Percentiles rank a stretch among this genome's conserved stretches.
phyloP scores from a whole-genome alignment of 495 filamentous ascomycete genomes.

The Hyaloscypha bicolor region DNA sequence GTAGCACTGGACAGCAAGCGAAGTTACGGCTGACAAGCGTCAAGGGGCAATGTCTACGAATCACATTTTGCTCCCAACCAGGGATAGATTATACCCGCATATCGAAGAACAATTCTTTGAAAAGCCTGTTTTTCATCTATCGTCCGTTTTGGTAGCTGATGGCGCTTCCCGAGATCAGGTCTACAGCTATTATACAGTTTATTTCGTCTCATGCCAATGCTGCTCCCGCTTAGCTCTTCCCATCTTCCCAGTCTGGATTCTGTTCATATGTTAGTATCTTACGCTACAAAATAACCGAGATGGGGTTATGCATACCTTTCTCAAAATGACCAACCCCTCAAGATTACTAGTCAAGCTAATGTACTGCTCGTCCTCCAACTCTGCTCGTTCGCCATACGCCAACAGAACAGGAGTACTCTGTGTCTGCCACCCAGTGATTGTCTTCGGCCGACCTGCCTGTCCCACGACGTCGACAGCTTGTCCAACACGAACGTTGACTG shows the following conservation, averaged over 20 bases:
- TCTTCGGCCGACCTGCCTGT: constrained; percentile 95
- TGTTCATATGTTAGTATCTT: constrained; percentile 20
- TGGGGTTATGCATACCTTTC: constrained; percentile 69
- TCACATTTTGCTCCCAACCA: background rate
- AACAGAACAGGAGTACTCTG: constrained; percentile 96
- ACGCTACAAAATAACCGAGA: background rate
- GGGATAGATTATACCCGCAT: constrained; percentile 33
- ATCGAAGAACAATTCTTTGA: constrained; percentile 7
- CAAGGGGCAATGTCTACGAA: background rate
- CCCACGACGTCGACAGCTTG: constrained; percentile 98
- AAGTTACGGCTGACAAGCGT: background rate
- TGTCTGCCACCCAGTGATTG: constrained; percentile 99
- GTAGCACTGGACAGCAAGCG: background rate
- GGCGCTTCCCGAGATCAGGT: constrained; percentile 23
- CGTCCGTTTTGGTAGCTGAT: constrained; percentile 23
- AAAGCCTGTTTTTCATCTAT: constrained; percentile 29
- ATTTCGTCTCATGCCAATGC: constrained; percentile 24
- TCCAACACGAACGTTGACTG: constrained; percentile 94
- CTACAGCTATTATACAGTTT: constrained; percentile 36
- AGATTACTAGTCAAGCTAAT: constrained; percentile 85
- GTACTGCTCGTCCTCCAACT: constrained; percentile 97
- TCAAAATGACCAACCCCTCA: constrained; percentile 93
- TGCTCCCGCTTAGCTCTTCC: constrained; percentile 28
- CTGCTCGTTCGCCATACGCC: constrained; percentile 89
- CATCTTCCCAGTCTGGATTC: constrained; percentile 37